Percentiles rank a stretch among this genome's conserved stretches.
Conservation (phyloP, 345 rosid genomes). For the Crucihimalaya himalaica region DNA sequence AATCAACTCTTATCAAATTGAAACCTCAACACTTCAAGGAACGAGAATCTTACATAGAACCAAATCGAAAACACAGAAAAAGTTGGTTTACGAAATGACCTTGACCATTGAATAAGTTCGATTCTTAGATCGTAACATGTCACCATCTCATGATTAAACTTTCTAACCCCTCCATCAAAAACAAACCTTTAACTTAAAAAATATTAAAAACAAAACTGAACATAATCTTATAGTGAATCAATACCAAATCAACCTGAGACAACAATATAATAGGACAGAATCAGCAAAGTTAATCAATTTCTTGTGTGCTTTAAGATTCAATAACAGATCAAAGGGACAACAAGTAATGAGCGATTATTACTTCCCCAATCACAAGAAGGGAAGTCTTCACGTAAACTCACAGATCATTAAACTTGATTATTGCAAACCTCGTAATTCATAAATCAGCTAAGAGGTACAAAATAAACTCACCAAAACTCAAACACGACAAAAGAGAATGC, state of each 20-base stretch:
- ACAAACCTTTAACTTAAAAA: background rate
- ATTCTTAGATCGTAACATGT: conserved; percentile 27
- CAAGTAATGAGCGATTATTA: background rate
- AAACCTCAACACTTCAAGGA: conserved; percentile 12
- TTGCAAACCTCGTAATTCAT: background rate
- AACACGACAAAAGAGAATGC: conserved; percentile 11
- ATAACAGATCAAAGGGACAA: background rate
- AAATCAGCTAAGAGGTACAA: background rate
- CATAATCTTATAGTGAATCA: conserved; percentile 9
- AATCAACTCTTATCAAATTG: conserved; percentile 10
- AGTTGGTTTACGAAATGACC: background rate
- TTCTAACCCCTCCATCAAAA: conserved; percentile 10
- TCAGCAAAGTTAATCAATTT: conserved; percentile 15
- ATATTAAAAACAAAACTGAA: conserved; percentile 12
- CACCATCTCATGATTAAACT: conserved; percentile 18
- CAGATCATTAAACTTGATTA: background rate
- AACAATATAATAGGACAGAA: background rate
- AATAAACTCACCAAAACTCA: conserved; percentile 22
- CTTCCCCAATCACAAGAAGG: background rate
- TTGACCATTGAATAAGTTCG: conserved; percentile 8
- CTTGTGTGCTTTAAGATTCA: background rate
- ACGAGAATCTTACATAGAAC: conserved; percentile 23
- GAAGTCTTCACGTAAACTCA: background rate
- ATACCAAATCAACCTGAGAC: conserved; percentile 14
- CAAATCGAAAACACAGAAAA: background rate